Conservation (phyloP, 176 grass and related monocot species). For the Aegilops tauschii region DNA sequence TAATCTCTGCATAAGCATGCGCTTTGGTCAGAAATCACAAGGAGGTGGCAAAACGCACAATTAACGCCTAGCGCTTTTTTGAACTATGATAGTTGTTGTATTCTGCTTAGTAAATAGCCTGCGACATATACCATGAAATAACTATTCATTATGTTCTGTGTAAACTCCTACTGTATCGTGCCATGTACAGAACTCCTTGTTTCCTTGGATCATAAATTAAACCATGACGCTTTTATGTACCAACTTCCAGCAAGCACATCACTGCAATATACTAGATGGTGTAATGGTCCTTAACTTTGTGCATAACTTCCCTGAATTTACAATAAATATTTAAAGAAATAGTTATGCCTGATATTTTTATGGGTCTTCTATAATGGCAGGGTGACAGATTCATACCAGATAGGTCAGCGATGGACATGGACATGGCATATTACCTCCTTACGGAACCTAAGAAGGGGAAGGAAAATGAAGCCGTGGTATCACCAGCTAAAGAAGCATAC, state of each 20-base stretch:
- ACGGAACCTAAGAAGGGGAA: slow-evolving; percentile 48
- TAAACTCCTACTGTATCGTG: background rate
- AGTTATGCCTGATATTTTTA: background rate
- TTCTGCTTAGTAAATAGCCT: background rate
- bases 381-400: slow-evolving; percentile 73
- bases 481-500: slow-evolving; percentile 48
- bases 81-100: background rate
- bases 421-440: slow-evolving; percentile 53
- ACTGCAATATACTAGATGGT: slow-evolving; percentile 1
- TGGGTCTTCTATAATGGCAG: slow-evolving; percentile 32
- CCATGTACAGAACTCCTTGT: background rate
- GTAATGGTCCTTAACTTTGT: background rate
- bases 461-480: slow-evolving; percentile 35
- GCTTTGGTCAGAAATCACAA: too few relatives aligned
- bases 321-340: background rate
- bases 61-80: too few relatives aligned
- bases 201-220: background rate
- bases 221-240: background rate
- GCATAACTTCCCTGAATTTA: background rate
- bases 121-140: background rate
- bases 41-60: too few relatives aligned
- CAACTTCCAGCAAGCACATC: slow-evolving; percentile 4
- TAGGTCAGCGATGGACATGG: slow-evolving; percentile 59
- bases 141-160: background rate
- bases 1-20: too few relatives aligned